A percentile compares a stretch with the other conserved stretches of the same genome.
Evolutionary conservation across 2,329 filamentous ascomycete species (phyloP).

Genomic region (Paracoccidioides lutzii): DNA sequence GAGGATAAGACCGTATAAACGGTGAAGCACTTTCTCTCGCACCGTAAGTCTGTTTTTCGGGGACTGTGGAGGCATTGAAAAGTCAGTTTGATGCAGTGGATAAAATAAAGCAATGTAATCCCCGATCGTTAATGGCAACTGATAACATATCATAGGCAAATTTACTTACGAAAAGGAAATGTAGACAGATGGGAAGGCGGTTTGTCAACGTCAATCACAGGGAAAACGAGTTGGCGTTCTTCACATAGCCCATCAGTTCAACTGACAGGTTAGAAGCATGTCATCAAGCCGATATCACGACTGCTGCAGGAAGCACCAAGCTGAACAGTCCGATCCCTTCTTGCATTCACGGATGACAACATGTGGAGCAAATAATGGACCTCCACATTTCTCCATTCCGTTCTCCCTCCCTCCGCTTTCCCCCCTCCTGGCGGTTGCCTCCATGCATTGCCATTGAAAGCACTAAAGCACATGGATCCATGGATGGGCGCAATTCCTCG

Average conservation of each 20-base stretch:
- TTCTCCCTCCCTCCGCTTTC: background rate
- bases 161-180: background rate
- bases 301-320: background rate
- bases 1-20: background rate
- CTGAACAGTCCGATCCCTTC: background rate
- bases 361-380: background rate
- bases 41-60: background rate
- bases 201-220: background rate
- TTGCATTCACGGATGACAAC: background rate
- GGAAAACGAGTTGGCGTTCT: background rate
- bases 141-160: background rate
- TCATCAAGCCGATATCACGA: background rate
- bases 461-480: background rate
- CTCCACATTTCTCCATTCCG: background rate
- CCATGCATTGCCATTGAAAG: background rate
- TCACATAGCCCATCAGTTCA: no score
- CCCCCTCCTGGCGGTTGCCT: background rate
- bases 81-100: background rate
- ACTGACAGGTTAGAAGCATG: no score
- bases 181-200: background rate
- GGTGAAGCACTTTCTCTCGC: background rate
- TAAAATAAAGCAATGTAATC: background rate
- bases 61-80: background rate
- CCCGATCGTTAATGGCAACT: background rate
- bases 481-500: no score